Base-by-base conservation (phyloP, 1,284 basidiomycete species). In the Marasmius fiardii region DNA sequence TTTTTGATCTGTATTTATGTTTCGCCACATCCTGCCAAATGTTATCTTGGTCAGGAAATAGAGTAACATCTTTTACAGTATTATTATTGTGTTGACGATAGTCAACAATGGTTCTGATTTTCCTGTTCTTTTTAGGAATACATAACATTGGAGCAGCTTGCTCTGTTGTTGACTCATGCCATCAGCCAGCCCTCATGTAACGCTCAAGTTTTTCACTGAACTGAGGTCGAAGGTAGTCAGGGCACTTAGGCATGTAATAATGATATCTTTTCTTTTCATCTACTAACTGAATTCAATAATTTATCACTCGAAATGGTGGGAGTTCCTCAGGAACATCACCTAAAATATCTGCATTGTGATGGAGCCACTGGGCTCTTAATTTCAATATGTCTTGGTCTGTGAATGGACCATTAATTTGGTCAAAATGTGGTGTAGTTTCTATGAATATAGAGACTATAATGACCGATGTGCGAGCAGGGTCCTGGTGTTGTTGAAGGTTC, bases 251-350 rank as follows among this genome's bases (percentile, higher is more conserved):
- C 28, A 64, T 26, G 45, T 65, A 63, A 52, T 69, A 68, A 1
- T 51, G 49, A 35, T 68, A 68, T 53, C 33, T 55, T 56, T 57
- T 59, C 16, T 56, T 54, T n/a, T 61, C 52, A 34, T 73, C 64
- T 0, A 71, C 61, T 0, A 72, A 55, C 4, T 63, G 61, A 14
- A 72, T 71, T 24, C 64, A 53, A 53, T 73, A 70, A 58, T 71
- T 71, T 0, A 73, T 64, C 8, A 61, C 63, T 1, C 63, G 1
- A 12, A 67, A 57, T 7, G 65, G 67, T 1, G 69, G 70, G 8
- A 70, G 43, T 37, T 53, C 50, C 3, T 60, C 56, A 4, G 58
- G 58, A 35, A 63, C 60, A 23, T 62, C 65, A 24, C 59, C 34
- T 7, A 69, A 51, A 10, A 68, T 63, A 23, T 68, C 64, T 0